Evolutionary conservation across 2,329 filamentous ascomycete genomes (phyloP).

Genomic region (Aspergillus latus): DNA sequence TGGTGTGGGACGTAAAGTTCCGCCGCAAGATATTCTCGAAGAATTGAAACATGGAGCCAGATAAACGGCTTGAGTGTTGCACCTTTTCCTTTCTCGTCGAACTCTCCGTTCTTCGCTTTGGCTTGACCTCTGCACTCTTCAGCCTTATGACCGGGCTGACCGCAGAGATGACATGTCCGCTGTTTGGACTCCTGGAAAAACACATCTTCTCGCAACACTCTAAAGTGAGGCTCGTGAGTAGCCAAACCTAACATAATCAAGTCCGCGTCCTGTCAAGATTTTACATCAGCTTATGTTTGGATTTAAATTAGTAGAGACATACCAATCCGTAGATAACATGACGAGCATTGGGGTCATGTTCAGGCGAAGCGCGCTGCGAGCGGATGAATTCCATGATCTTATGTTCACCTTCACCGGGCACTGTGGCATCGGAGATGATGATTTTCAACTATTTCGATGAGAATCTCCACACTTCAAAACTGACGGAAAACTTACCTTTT

Average conservation of each 20-base stretch:
- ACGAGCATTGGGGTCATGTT: constrained; percentile 93
- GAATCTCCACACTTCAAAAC: constrained; percentile 11
- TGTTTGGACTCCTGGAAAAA: constrained; percentile 86
- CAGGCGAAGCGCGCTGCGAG: constrained; percentile 83
- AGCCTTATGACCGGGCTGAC: constrained; percentile 87
- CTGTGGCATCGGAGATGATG: constrained; percentile 97
- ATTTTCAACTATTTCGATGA: constrained; percentile 67
- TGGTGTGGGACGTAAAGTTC: constrained; percentile 82
- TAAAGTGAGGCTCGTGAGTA: constrained; percentile 96
- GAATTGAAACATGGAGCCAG: constrained; percentile 89
- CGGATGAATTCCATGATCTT: constrained; percentile 99
- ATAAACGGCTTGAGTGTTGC: constrained; percentile 85
- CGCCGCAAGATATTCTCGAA: constrained; percentile 88
- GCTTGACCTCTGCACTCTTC: constrained; percentile 77
- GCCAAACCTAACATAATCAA: constrained; percentile 97
- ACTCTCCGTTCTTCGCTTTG: constrained; percentile 75
- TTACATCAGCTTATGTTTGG: neutral
- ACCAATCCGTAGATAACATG: constrained; percentile 94
- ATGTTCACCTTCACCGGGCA: constrained; percentile 96
- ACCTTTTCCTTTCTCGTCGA: constrained; percentile 75
- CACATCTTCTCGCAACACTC: constrained; percentile 93
- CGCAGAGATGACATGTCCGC: constrained; percentile 82
- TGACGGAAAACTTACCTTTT: constrained; percentile 53
- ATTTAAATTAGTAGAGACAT: constrained; percentile 18
- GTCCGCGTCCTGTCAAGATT: constrained; percentile 70